Evolutionary conservation across 2,329 filamentous ascomycete species (phyloP).

Genomic region (Xylaria sp.): DNA sequence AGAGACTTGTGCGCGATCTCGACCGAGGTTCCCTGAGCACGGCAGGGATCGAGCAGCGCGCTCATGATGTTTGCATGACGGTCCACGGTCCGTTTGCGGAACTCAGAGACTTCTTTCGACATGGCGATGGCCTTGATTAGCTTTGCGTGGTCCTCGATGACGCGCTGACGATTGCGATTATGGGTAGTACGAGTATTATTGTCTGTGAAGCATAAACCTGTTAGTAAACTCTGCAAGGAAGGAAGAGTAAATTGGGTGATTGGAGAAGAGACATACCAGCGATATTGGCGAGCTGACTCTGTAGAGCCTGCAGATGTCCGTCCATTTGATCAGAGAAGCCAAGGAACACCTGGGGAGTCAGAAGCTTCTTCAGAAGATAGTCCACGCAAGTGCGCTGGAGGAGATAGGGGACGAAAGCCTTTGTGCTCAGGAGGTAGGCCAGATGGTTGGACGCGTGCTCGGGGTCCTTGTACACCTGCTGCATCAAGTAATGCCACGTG

Average conservation of each 20-base stretch:
- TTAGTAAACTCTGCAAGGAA: conserved; percentile 27
- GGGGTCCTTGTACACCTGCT: conserved; percentile 40
- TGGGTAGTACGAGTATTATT: conserved; percentile 7
- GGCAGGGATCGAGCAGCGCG: conserved; percentile 45
- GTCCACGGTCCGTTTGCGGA: conserved; percentile 39
- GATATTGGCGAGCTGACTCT: conserved; percentile 41
- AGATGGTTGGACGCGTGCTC: conserved; percentile 43
- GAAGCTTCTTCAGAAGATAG: conserved; percentile 47
- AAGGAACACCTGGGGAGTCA: conserved; percentile 46
- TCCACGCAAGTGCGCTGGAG: conserved; percentile 47
- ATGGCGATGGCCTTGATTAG: conserved; percentile 42
- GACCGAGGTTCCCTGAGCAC: conserved; percentile 34
- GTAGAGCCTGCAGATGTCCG: conserved; percentile 44
- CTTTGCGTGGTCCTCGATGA: conserved; percentile 48
- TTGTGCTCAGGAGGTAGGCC: conserved; percentile 40
- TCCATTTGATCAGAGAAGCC: conserved; percentile 46
- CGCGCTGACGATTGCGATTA: conserved; percentile 41
- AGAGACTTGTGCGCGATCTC: conserved; percentile 38
- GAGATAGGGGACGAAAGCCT: conserved; percentile 43
- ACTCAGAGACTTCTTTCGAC: conserved; percentile 26
- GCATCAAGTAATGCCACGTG: conserved; percentile 46
- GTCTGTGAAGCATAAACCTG: conserved; percentile 17
- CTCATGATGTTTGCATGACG: conserved; percentile 42
- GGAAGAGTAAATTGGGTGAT: background rate
- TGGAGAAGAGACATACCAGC: conserved; percentile 29